Base-by-base conservation (phyloP, 2,329 filamentous ascomycete species). In the Thielaviopsis populi region DNA sequence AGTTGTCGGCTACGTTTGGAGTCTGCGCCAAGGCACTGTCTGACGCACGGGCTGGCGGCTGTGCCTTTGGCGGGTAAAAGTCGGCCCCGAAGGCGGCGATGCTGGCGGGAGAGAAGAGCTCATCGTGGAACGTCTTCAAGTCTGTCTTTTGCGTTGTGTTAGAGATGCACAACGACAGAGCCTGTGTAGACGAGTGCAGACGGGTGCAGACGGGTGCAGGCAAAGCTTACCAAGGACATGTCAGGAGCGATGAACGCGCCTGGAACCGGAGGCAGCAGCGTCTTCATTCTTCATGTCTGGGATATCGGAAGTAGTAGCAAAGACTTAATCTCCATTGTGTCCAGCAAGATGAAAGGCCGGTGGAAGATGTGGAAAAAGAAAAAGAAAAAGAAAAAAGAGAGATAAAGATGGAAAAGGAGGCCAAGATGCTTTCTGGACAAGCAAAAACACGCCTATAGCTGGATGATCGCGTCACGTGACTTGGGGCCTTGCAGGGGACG, bases 101-200 rank as follows among this genome's bases (percentile, higher is more conserved):
- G 33, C 43, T 50, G n/a, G 48, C 15, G 19, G 22, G 42, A 11
- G 63, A 65, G 40, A 65, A 41, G 22, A 61, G 50, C 13, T 33
- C 37, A 40, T 61, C 63, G 30, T 65, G 59, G 42, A 65, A 65
- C 30, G 41, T 19, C 37, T 56, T 58, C 33, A 65, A 40, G 6
- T 65, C 63, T 56, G 53, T 10, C 53, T 56, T 56, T 56, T 30
- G 17, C 27, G 1, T n/a, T 37, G 13, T 7, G n/a, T 56, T 56
- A 56, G 53, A 33, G 17, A 37, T 6, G 5, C 6, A 37, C 5
- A 0, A 11, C 5, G 15, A n/a, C n/a, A n/a, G n/a, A n/a, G n/a
- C n/a, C n/a, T n/a, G n/a, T n/a, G n/a, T n/a, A n/a, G n/a, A n/a
- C n/a, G n/a, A n/a, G n/a, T n/a, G n/a, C n/a, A n/a, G n/a, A n/a